These are phyloP conservation scores for Lippia alba DNA, from an alignment of 305 asterid species.

Conservation along the genomic window DNA sequence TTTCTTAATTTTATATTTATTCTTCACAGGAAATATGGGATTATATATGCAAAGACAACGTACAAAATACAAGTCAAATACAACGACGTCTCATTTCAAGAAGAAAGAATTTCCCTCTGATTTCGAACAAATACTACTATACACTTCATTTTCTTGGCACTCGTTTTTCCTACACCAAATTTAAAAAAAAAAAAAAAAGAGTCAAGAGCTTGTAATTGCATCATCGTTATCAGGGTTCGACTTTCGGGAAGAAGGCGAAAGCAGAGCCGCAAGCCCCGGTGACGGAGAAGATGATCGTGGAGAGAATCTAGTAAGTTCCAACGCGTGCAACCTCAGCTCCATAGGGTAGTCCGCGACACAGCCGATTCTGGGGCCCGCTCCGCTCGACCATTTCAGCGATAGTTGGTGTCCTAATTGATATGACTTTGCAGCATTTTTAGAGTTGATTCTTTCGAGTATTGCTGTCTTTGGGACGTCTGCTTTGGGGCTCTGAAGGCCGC, in stretches of 20 bases:
- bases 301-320: conserved; percentile 62
- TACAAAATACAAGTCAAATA: too few species aligned
- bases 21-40: too few species aligned
- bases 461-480: conserved; percentile 53
- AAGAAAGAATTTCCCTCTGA: too few species aligned
- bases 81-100: too few species aligned
- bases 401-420: conserved; percentile 63
- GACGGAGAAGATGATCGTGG: conserved; percentile 39
- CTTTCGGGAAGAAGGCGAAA: conserved; percentile 35
- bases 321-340: conserved; percentile 67
- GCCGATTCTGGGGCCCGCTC: conserved; percentile 65
- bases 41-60: too few species aligned
- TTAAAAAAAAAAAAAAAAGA: too few species aligned
- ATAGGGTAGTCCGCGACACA: conserved; percentile 68
- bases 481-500: conserved; percentile 62
- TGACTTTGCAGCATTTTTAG: conserved; percentile 58
- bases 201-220: neutral
- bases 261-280: conserved; percentile 9
- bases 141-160: too few species aligned
- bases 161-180: too few species aligned
- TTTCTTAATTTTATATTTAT: too few species aligned
- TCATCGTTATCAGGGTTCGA: neutral
- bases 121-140: too few species aligned
- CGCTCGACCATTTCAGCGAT: conserved; percentile 61
- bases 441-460: conserved; percentile 56